Evolutionary conservation across 176 grass and related monocot species (phyloP), one percentile per base, ranked within the genome.

Genomic region (Oryza longistaminata): DNA sequence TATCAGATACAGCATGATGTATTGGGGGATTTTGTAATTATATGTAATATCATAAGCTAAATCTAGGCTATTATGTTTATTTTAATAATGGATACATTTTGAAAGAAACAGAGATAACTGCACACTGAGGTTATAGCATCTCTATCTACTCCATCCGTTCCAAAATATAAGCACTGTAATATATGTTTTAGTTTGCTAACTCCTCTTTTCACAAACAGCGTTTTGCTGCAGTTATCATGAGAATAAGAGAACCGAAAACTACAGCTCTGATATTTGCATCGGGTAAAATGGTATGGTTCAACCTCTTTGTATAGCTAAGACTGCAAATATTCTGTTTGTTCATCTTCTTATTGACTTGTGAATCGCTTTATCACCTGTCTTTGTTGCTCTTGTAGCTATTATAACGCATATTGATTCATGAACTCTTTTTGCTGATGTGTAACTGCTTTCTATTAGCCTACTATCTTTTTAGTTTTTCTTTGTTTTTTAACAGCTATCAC

Each of bases 221-320:
- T 94, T 99, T 99, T 94, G 96, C 93, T 86, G 96, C 96, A 58
- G 93, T 99, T 78, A 99, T 99, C 79, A 96, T 99, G 96, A 89
- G 93, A 94, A 99, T 99, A 94, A 96, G 96, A 83, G 93, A 99
- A 75, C 96, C 96, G 53, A 99, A 99, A 92, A 96, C 96, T 26
- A 99, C 96, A 15, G 96, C 96, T 19, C 81, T 99, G 90, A 99
- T 99, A 87, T 99, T 99, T 50, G 96, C 96, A 26, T 99, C 96
- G 2, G 96, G 96, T 52, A 99, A 99, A 93, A 99, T 99, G 96
- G 96, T 99, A 88, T 48, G 78, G 50, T 68, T 40, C 17, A 78
- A 62, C 34, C 24, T 81, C n/a, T 11, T 11, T 70, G 48, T 49
- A 17, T 7, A 58, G 4, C 76, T 24, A 62, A 73, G 7, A 0